Evolutionary conservation across 306 rosid species (phyloP).

Genomic region (Vicia sativa): DNA sequence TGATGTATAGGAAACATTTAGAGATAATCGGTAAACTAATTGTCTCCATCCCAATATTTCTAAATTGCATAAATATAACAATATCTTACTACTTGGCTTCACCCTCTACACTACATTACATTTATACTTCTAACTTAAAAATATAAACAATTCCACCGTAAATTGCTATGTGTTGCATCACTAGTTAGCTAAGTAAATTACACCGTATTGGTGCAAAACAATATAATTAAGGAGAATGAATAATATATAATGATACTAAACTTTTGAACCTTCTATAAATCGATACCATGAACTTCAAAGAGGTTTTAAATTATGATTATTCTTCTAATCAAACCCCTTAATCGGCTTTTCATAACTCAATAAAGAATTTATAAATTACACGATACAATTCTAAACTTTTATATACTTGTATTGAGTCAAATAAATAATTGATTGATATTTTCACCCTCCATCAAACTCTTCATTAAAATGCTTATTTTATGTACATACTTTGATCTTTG

Average conservation of each 20-base stretch:
- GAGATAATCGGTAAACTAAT: background rate
- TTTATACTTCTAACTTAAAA: background rate
- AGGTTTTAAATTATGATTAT: background rate
- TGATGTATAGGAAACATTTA: too few species aligned
- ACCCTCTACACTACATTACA: too few species aligned
- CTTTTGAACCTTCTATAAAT: background rate
- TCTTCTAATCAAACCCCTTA: background rate
- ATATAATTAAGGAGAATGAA: background rate
- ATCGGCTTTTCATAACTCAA: background rate
- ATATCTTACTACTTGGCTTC: background rate
- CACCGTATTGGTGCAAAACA: background rate
- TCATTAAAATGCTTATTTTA: background rate
- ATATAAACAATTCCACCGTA: background rate
- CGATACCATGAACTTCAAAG: background rate
- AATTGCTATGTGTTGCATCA: slow-evolving; percentile 1
- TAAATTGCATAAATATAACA: background rate
- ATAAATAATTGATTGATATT: background rate
- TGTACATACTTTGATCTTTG: background rate
- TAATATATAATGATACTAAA: background rate
- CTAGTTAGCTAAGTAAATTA: background rate
- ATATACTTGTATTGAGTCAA: background rate
- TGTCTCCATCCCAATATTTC: background rate
- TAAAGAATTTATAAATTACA: background rate
- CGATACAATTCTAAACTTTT: background rate
- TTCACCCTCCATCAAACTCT: background rate